Percentiles rank a stretch among this genome's conserved stretches.
These are phyloP conservation scores for Flaveria bidentis DNA, from an alignment of 129 eudicot species.

Conservation along the genomic window DNA sequence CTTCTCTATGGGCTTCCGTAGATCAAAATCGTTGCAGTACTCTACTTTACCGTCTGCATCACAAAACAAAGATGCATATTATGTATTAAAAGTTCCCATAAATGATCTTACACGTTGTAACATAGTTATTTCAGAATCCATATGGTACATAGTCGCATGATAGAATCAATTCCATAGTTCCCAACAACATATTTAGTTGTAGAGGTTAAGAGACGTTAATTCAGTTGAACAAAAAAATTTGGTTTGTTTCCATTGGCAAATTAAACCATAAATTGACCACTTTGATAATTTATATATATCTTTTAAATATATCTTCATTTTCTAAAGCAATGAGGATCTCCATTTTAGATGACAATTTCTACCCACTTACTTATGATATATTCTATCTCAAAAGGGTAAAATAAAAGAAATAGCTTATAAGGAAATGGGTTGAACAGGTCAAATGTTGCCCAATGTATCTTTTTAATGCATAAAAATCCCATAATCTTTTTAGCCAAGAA, in stretches of 20 bases:
- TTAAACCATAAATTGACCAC: background rate
- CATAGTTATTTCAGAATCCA: background rate
- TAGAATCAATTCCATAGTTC: constrained; percentile 3
- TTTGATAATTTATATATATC: background rate
- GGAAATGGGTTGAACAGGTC: background rate
- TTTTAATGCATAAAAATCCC: background rate
- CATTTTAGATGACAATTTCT: background rate
- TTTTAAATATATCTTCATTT: background rate
- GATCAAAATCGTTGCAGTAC: constrained; percentile 83
- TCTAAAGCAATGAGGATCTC: background rate
- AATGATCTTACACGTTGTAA: background rate
- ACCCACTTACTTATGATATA: background rate
- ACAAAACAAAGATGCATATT: constrained; percentile 8
- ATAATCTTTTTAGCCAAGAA: background rate
- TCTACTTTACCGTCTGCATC: constrained; percentile 72
- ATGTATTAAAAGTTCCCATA: constrained; percentile 9
- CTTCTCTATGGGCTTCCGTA: constrained; percentile 86
- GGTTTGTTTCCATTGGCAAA: constrained; percentile 16
- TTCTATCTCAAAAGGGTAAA: background rate
- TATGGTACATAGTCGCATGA: constrained; percentile 11
- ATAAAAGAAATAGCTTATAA: background rate
- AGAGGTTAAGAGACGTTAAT: constrained; percentile 3
- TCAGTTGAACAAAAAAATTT: background rate
- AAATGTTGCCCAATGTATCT: background rate
- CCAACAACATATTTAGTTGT: background rate